Evolutionary conservation across 1,284 basidiomycete genomes (phyloP), one percentile per base, ranked within the genome.

Genomic region (Ceratorhiza oryzae-sativae): DNA sequence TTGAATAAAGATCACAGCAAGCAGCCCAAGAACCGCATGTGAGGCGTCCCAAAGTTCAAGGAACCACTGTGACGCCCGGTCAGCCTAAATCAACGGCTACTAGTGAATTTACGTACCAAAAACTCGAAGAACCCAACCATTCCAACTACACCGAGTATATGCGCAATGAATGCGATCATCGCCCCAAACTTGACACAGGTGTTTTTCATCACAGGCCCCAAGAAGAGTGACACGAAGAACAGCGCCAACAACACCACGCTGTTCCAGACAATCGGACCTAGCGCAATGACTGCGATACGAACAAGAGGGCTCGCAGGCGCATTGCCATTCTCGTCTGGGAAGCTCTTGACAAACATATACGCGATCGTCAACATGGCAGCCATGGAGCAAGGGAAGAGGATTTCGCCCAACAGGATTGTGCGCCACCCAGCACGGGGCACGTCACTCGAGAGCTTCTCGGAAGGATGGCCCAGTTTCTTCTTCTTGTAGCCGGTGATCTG

Each of bases 401-500:
- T 88, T 81, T 98, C 95, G 6, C 93, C 91, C 74, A 95, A 85
- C 63, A 97, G 80, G 73, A 97, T 93, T 6, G 93, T 90, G 68
- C 92, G 88, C 94, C 94, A 96, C 36, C 88, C 87, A 2, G 95
- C 95, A 75, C 95, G 89, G 42, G 95, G 94, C 67, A 94, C 90
- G 79, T 98, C 95, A 49, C 90, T 90, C 13, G 94, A 95, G 30
- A 97, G 85, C 81, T 97, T 97, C 81, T 97, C 95, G 0, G 95
- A 97, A 5, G 95, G 95, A 77, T 94, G 90, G 12, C 95, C 95
- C 0, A 98, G 87, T 77, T 89, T 89, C 86, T 98, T 97, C 84
- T 93, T 94, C 87, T 97, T 98, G 88, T 95, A 97, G 41, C 95
- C 95, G 53, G 95, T 98, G 79, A 98, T 95, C 86, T 94, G 91